These are phyloP conservation scores for Rhodotorula sp. DNA, from an alignment of 1,284 basidiomycete species.

Conservation along the genomic window DNA sequence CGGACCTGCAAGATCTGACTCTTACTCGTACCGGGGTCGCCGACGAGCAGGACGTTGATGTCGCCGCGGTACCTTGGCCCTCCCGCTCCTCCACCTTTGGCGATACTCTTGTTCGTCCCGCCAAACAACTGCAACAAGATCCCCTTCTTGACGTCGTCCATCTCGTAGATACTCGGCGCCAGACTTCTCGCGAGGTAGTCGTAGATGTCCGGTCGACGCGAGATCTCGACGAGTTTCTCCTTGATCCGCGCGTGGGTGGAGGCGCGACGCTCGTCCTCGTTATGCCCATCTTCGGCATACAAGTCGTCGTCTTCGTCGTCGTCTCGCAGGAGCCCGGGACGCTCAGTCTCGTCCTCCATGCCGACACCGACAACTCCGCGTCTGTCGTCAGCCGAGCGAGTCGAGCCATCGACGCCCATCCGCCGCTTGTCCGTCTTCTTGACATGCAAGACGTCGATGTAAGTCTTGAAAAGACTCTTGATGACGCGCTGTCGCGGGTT, in stretches of 20 bases:
- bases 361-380: slow-evolving; percentile 42
- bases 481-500: slow-evolving; percentile 88
- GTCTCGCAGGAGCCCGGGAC: neutral
- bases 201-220: slow-evolving; percentile 77
- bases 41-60: slow-evolving; percentile 94
- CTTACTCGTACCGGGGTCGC: slow-evolving; percentile 97
- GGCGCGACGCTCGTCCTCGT: slow-evolving; percentile 51
- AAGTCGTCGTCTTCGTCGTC: slow-evolving; percentile 35
- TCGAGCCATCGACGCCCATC: slow-evolving; percentile 77
- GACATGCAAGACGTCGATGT: slow-evolving; percentile 91
- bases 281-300: slow-evolving; percentile 56
- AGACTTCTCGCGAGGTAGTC: slow-evolving; percentile 79
- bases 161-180: slow-evolving; percentile 93
- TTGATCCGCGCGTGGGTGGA: slow-evolving; percentile 56
- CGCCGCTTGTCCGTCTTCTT: slow-evolving; percentile 67
- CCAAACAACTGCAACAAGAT: slow-evolving; percentile 94
- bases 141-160: slow-evolving; percentile 99
- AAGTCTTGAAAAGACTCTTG: slow-evolving; percentile 96
- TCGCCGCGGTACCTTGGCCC: slow-evolving; percentile 95
- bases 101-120: slow-evolving; percentile 93
- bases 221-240: slow-evolving; percentile 66
- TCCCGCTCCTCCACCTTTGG: slow-evolving; percentile 86
- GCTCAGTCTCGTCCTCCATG: slow-evolving; percentile 40
- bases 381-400: slow-evolving; percentile 58
- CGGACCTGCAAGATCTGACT: slow-evolving; percentile 85